Percentiles rank a stretch among this genome's conserved stretches.
These are phyloP conservation scores for Alternaria sp. DNA, from an alignment of 2,329 filamentous ascomycete genomes.

Conservation along the genomic window DNA sequence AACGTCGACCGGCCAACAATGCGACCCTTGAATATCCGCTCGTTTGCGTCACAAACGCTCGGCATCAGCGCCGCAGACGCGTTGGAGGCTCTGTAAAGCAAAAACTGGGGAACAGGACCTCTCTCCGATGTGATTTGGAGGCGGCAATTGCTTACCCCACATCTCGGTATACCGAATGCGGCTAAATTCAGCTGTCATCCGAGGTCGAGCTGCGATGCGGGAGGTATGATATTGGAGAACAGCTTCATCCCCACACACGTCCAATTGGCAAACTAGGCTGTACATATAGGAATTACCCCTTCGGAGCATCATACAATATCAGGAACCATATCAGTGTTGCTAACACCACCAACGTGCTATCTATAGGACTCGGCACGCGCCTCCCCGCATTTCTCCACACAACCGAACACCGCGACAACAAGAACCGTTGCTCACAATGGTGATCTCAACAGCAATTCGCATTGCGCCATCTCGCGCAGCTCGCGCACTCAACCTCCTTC, in stretches of 20 bases:
- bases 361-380: too few species aligned
- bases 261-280: too few species aligned
- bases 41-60: not conserved
- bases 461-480: conserved; percentile 55
- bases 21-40: too few species aligned
- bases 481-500: conserved; percentile 74
- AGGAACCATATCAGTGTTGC: too few species aligned
- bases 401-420: not conserved
- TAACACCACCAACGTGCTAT: too few species aligned
- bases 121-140: too few species aligned
- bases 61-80: not conserved
- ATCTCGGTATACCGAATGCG: conserved; percentile 63
- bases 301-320: too few species aligned
- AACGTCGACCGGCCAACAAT: too few species aligned
- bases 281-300: too few species aligned
- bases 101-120: too few species aligned
- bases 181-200: not conserved
- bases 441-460: conserved; percentile 33
- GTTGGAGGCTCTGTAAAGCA: not conserved
- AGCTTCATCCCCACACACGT: too few species aligned
- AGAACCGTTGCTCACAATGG: conserved; percentile 12
- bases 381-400: not conserved
- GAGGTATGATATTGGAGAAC: too few species aligned
- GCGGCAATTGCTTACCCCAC: conserved; percentile 39
- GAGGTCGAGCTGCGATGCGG: conserved; percentile 9